A percentile compares a stretch with the other conserved stretches of the same genome.
phyloP scores from a whole-genome alignment of 441 rosid species.

The Populus tomentosa region DNA sequence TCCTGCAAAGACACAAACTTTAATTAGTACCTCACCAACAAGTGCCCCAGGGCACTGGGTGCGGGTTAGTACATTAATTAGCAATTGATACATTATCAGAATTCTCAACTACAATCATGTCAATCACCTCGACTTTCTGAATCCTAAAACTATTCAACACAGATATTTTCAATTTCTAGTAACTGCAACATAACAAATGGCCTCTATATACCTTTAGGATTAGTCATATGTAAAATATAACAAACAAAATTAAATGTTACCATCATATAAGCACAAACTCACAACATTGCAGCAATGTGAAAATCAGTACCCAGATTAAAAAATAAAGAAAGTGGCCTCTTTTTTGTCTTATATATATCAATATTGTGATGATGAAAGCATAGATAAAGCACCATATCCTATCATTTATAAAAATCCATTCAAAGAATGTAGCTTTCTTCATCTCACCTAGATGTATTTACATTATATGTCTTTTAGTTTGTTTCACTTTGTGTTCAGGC shows the following conservation, averaged over 20 bases:
- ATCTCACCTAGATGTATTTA: background rate
- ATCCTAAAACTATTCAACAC: background rate
- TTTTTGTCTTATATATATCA: too few species aligned
- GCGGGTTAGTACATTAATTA: background rate
- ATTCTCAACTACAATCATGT: background rate
- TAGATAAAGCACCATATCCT: background rate
- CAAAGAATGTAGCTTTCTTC: background rate
- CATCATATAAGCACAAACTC: background rate
- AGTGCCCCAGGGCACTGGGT: background rate
- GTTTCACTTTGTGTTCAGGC: background rate
- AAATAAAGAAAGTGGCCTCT: background rate
- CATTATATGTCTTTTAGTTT: background rate
- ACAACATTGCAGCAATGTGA: background rate
- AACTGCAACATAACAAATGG: background rate
- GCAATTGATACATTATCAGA: background rate
- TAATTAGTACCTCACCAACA: background rate
- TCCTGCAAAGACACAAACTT: slow-evolving; percentile 14
- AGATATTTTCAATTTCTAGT: background rate
- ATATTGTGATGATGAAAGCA: background rate
- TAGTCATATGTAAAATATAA: background rate
- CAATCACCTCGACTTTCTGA: background rate
- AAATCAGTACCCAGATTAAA: background rate
- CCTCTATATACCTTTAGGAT: background rate
- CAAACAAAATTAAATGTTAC: background rate
- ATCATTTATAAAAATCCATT: background rate